Evolutionary conservation across 2,329 filamentous ascomycete species (phyloP), one percentile per base, ranked within the genome.

Genomic region (Diplodia scrobiculata): DNA sequence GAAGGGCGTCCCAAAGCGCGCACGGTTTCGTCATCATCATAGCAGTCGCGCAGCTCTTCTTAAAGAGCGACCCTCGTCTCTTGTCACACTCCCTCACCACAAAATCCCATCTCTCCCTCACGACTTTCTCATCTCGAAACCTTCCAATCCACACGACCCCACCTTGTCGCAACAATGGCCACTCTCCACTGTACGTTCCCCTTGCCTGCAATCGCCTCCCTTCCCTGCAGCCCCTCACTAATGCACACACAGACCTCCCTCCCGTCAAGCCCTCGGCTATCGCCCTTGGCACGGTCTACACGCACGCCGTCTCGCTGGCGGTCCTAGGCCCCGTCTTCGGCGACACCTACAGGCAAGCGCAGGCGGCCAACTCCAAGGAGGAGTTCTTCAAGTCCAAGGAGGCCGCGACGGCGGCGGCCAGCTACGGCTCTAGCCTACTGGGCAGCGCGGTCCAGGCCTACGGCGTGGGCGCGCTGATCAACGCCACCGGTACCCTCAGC

Each of bases 261-360:
- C 84, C 93, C 72, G 95, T 99, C 77, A 98, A 97, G 89, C 95
- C 95, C 73, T 97, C 93, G 77, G 94, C 95, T 75, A 97, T 99
- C 77, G 95, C 94, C 76, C 87, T 98, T 76, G 95, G 95, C 82
- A 95, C 93, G 69, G 83, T 92, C 80, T 99, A 97, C 88, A 97
- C 91, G 86, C 94, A 99, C 83, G 89, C 89, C 74, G 85, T 92
- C 74, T 95, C 95, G 76, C 88, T 91, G 70, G 93, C 91, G 69
- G 87, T 98, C 73, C 87, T 98, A 69, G 86, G 88, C 68, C 94
- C 94, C 69, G 82, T 98, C 80, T 97, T 98, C 79, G 94, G 95
- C 77, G 89, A 96, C 76, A 94, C 92, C 76, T 97, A 97, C 86
- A 89, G 93, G 82, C 90, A 91, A 73, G 93, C 94, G 72, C 93